Evolutionary conservation across 495 filamentous ascomycete species (phyloP), one percentile per base, ranked within the genome.

Genomic region (Xylaria palmicola): DNA sequence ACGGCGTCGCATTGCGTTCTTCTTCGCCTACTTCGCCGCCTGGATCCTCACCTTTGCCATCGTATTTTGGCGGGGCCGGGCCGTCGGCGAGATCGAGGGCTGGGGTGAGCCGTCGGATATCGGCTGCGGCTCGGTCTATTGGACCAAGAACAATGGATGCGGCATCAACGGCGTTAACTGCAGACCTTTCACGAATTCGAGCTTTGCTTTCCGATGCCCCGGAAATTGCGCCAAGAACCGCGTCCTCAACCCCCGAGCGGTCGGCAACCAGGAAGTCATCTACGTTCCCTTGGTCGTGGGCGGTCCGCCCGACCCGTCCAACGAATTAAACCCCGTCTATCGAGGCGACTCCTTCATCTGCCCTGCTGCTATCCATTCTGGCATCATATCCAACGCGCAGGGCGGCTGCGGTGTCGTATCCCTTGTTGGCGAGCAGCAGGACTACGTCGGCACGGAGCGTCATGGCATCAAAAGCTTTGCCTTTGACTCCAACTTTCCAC

Each of bases 311-410:
- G 72, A 77, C n/a, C 72, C 75, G 3, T 60, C 72, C 12, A 72
- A 71, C 37, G 72, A 74, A 10, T 68, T 69, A 15, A 68, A 81
- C 47, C 75, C 81, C 0, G 68, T 88, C 17, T 96, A 96, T 69
- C 85, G 91, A 2, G 88, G 87, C 1, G 91, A 96, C 67, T 93
- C 90, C 19, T 91, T 91, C 65, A 84, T 94, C 56, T 96, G 91
- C 69, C 85, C 86, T 45, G 78, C 90, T 10, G 91, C 91, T 6
- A 88, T 96, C 37, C 91, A 96, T 68, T 81, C 88, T 0, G 91
- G 91, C 10, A 66, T 90, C 41, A 82, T 92, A 53, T 83, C 83
- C 13, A 82, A 92, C 62, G 71, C 79, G 0, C 76, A 77, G 9
- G 92, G 91, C 20, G 92, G 91, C 3, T 96, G 91, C 63, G 91